Evolutionary conservation across 495 filamentous ascomycete species (phyloP), one percentile per base, ranked within the genome.

Genomic region (Penicillium cataractarum): DNA sequence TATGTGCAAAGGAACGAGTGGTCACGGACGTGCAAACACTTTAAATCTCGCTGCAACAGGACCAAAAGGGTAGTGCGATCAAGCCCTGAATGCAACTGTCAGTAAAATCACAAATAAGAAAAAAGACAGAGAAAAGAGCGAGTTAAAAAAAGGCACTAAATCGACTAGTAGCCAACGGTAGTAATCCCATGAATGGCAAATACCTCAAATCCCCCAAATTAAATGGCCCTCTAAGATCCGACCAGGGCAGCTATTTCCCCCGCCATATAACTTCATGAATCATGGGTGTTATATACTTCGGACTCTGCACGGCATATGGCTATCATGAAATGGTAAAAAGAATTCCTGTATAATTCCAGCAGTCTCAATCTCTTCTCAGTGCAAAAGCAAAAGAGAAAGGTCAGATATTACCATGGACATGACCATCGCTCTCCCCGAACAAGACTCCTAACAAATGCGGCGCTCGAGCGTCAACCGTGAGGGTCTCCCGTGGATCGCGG

Each of bases 11-110:
- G 32, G 32, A 33, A 17, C 13, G 6, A 37, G 35, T 37, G 10
- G 1, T 17, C 6, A 39, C 35, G 35, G 35, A 3, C 19, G 19
- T 44, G 19, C 6, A 44, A 44, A 44, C 40, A 44, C 40, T 44
- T 19, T 21, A 44, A n/a, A 40, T 21, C 7, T 57, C 15, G 35
- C 26, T 22, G 39, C 55, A 57, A 24, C 39, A 9, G 13, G 19
- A 3, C 29, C 8, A 33, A 53, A 53, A 32, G 26, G 33, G 50
- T 19, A 33, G 26, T n/a, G 24, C 27, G 50, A 53, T 22, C 27
- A 53, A 27, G 50, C 50, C 50, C 13, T 63, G 26, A 58, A 58
- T 63, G 48, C 55, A 63, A 58, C 54, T 58, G 55, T 63, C 54
- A 22, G 40, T 10, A 10, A 21, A 21, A 10, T 22, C 40, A 44